Base-by-base conservation (phyloP, 345 rosid genomes). In the Draba incana region DNA sequence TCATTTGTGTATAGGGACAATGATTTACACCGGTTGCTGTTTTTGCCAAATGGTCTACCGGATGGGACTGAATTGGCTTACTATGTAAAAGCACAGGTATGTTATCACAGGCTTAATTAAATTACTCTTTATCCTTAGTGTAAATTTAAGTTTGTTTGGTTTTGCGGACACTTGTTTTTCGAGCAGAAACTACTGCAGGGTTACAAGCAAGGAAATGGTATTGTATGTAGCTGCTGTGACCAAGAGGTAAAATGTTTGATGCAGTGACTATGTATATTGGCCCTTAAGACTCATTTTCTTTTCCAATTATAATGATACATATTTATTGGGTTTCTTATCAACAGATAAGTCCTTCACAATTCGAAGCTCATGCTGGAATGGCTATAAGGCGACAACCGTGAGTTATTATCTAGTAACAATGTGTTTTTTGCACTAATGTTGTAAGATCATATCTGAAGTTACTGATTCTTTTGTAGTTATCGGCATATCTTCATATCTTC, bases 281-380 rank as follows among this genome's bases (percentile, higher is more conserved):
- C 48, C 54, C 35, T 43, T 5, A 44, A 8, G 8, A 33, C 15
- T 64, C 44, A 62, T 53, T 27, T 35, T 20, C 10, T 64, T 37
- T 39, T 23, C 25, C 12, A 53, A 38, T 38, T 20, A 37, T 38
- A 31, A 24, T 44, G 41, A 16, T 27, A 53, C 39, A 42, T 23
- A 6, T 31, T 10, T 52, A 44, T 43, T 8, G 23, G 55, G 41
- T 16, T 51, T 71, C 33, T 24, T 49, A 20, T 68, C 56, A 71
- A 75, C 89, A 89, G 98, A 75, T 89, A 54, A 88, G 98, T 69
- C 97, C 98, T 61, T 92, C 97, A 14, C 98, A 89, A 71, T 92
- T 92, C 76, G 98, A 92, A 81, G 85, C 92, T 46, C 98, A 92
- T 84, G 97, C 98, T 82, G 98, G 98, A 78, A 87, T 86, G 95